Evolutionary conservation across 176 grass and related monocot genomes (phyloP), one percentile per base, ranked within the genome.

Genomic region (Cenchrus purpureus): DNA sequence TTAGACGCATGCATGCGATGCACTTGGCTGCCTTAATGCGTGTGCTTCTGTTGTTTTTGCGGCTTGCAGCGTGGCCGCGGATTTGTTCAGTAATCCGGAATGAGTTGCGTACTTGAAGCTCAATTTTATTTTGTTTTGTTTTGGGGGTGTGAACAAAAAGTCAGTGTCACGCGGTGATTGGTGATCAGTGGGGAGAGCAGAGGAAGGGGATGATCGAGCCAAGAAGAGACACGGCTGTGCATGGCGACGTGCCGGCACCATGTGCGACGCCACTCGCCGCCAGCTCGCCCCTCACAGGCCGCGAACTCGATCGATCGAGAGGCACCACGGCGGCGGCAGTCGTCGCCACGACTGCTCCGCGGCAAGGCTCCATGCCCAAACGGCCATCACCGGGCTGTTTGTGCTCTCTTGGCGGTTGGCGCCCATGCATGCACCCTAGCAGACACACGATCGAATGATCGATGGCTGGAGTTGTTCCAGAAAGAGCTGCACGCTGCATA

Each of bases 31-130:
- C 11, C 52, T 43, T 40, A 61, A 81, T 71, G 13, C 56, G 11
- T 62, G 25, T 58, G 8, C 48, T 22, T 10, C 75, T 79, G 59
- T 84, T 74, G 37, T 29, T 84, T 79, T 84, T 74, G 60, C 51
- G 60, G 87, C 57, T 3, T 40, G 37, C 37, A 40, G 37, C 3
- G 37, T 40, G 37, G 37, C 37, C 37, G 37, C 37, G 37, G 37
- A 40, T 40, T 40, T 40, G 37, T 40, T 40, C 37, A 40, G 37
- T 40, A 40, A 4, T 40, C 37, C 37, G 2, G 37, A 40, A 40
- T 40, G 37, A 40, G 37, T 4, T 40, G 31, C 31, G 31, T 32
- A 46, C 9, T 7, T 46, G 6, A 46, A 8, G 45, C 7, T 46
- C 45, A 46, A 9, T 46, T 46, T 46, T 46, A 9, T 40, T 46